These are phyloP conservation scores for Scedosporium dehoogii DNA, from an alignment of 2,329 filamentous ascomycete species.

Conservation along the genomic window DNA sequence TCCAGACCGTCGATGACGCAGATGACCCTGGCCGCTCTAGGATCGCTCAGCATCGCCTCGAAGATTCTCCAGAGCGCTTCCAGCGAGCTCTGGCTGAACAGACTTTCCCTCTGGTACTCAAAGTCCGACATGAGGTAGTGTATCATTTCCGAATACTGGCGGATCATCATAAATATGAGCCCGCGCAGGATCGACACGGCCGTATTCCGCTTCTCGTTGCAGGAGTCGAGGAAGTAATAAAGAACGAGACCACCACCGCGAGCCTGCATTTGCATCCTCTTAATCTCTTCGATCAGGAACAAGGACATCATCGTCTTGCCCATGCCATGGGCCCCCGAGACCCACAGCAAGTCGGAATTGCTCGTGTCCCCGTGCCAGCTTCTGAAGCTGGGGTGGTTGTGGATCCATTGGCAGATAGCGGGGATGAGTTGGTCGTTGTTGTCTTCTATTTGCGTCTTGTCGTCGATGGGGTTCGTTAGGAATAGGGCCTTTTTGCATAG, in stretches of 20 bases:
- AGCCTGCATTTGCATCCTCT: conserved; percentile 7
- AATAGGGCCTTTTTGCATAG: neutral
- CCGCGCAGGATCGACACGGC: conserved; percentile 15
- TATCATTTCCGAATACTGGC: conserved; percentile 12
- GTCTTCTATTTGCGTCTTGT: neutral
- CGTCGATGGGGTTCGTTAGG: neutral
- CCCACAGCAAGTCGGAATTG: conserved; percentile 11
- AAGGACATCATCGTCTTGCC: conserved; percentile 15
- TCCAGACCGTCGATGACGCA: conserved; percentile 15
- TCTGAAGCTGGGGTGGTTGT: neutral
- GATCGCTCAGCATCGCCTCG: conserved; percentile 9
- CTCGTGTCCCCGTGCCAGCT: neutral
- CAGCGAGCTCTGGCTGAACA: neutral
- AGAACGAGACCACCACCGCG: conserved; percentile 10
- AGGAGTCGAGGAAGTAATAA: conserved; percentile 17
- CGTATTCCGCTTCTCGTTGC: conserved; percentile 13
- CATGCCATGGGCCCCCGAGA: conserved; percentile 14
- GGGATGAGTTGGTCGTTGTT: neutral
- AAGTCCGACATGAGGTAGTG: conserved; percentile 14
- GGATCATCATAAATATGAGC: conserved; percentile 14
- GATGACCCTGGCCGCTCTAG: conserved; percentile 11
- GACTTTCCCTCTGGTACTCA: neutral
- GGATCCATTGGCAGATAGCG: neutral
- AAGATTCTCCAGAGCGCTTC: conserved; percentile 14
- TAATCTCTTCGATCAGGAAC: conserved; percentile 14